These are phyloP conservation scores for Straminergon stramineum DNA, from an alignment of 225 moss, liverwort and hornwort genomes.

Conservation along the genomic window DNA sequence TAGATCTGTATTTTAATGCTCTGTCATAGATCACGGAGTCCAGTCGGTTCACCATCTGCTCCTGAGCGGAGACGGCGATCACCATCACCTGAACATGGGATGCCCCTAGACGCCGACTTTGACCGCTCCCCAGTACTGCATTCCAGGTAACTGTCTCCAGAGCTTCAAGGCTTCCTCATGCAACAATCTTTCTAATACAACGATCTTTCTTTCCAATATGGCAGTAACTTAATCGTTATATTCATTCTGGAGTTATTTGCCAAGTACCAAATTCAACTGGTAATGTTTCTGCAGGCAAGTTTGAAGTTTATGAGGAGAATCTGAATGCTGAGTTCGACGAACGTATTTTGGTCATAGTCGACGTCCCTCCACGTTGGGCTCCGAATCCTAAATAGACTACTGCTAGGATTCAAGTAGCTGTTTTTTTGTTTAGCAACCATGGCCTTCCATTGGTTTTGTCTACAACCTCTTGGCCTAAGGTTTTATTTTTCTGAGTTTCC, in stretches of 20 bases:
- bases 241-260: neutral
- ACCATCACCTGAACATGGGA: neutral
- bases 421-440: neutral
- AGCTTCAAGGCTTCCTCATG: neutral
- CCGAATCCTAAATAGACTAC: neutral
- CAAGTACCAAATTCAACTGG: neutral
- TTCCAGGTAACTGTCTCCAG: neutral
- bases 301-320: neutral
- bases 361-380: neutral
- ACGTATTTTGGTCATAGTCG: neutral
- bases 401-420: neutral
- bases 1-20: neutral
- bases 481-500: neutral
- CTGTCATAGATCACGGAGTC: slow-evolving; percentile 18
- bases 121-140: neutral
- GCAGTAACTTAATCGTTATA: neutral
- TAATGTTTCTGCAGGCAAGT: neutral
- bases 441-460: neutral
- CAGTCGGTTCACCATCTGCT: slow-evolving; percentile 16
- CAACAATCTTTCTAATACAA: neutral
- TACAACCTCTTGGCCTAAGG: neutral
- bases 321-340: neutral
- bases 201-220: neutral
- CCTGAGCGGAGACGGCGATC: slow-evolving; percentile 27
- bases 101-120: slow-evolving; percentile 1